A percentile compares a stretch with the other conserved stretches of the same genome.
These are phyloP conservation scores for Thymus quinquecostatus DNA, from an alignment of 257 asterid species.

Conservation along the genomic window DNA sequence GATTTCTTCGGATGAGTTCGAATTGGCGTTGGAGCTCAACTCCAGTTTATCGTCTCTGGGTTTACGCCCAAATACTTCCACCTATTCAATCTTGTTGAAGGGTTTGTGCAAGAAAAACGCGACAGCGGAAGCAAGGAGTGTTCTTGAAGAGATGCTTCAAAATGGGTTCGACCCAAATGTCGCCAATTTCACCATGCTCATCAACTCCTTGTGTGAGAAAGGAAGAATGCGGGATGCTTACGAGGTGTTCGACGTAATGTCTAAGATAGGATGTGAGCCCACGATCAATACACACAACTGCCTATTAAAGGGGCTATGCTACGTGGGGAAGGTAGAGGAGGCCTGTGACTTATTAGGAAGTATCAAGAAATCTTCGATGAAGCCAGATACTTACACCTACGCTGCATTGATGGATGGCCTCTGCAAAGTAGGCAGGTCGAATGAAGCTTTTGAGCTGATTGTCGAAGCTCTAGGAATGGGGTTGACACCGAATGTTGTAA, in stretches of 20 bases:
- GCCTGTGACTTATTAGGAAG: constrained; percentile 52
- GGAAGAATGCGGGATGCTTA: constrained; percentile 60
- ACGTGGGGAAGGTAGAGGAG: constrained; percentile 82
- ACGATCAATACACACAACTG: constrained; percentile 77
- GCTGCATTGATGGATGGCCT: constrained; percentile 81
- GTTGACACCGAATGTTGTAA: constrained; percentile 57
- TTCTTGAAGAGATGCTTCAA: constrained; percentile 48
- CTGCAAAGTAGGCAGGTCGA: constrained; percentile 77
- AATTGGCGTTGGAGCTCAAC: constrained; percentile 50
- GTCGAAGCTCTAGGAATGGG: constrained; percentile 54
- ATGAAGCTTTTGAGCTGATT: constrained; percentile 71
- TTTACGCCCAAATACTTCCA: constrained; percentile 41
- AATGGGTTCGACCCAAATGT: constrained; percentile 57
- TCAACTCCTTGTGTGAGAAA: constrained; percentile 52
- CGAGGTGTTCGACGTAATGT: constrained; percentile 67
- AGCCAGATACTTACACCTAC: constrained; percentile 71
- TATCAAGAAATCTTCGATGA: constrained; percentile 46
- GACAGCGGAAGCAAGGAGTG: constrained; percentile 45
- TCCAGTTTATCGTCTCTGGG: constrained; percentile 40
- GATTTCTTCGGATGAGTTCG: constrained; percentile 51
- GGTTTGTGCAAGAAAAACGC: constrained; percentile 56
- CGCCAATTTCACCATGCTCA: constrained; percentile 63
- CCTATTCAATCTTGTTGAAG: constrained; percentile 52
- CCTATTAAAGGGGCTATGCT: constrained; percentile 76
- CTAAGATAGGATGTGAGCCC: constrained; percentile 57